phyloP scores from a whole-genome alignment of 2,329 filamentous ascomycete species.

The Tolypocladium endophyticum region DNA sequence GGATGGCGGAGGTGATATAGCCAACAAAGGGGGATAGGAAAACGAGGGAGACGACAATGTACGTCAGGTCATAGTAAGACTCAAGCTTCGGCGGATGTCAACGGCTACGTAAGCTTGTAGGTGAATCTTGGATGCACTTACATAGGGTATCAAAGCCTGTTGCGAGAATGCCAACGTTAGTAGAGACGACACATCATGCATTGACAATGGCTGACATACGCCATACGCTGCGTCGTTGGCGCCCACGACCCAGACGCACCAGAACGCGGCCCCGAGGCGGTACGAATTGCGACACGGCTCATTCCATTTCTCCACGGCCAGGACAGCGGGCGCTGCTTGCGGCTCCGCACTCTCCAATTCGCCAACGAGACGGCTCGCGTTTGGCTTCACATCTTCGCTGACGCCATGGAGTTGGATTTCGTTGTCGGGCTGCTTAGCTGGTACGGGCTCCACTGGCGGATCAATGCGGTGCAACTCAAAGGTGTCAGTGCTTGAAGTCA shows the following conservation, averaged over 20 bases:
- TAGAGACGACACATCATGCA: constrained; percentile 5
- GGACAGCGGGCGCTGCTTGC: neutral
- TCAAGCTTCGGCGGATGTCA: constrained; percentile 11
- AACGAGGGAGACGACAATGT: constrained; percentile 52
- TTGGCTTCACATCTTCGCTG: neutral
- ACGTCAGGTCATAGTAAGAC: constrained; percentile 48
- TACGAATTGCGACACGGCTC: constrained; percentile 35
- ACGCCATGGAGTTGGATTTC: neutral
- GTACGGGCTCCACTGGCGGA: neutral
- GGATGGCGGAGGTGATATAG: constrained; percentile 49
- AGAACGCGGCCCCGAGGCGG: constrained; percentile 43
- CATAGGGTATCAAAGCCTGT: constrained; percentile 40
- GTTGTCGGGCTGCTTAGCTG: neutral
- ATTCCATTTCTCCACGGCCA: constrained; percentile 34
- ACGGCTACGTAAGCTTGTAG: too few relatives aligned
- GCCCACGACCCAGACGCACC: constrained; percentile 46
- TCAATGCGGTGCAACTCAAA: neutral
- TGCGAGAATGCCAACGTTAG: neutral
- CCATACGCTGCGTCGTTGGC: constrained; percentile 49
- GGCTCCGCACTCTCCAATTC: constrained; percentile 1
- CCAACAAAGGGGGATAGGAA: constrained; percentile 57
- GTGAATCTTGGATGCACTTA: constrained; percentile 17
- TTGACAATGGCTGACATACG: constrained; percentile 23
- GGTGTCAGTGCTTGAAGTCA: neutral
- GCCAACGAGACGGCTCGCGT: neutral